Conservation (phyloP, 768 basidiomycete genomes). For the Omphalotus guepiniiformis region DNA sequence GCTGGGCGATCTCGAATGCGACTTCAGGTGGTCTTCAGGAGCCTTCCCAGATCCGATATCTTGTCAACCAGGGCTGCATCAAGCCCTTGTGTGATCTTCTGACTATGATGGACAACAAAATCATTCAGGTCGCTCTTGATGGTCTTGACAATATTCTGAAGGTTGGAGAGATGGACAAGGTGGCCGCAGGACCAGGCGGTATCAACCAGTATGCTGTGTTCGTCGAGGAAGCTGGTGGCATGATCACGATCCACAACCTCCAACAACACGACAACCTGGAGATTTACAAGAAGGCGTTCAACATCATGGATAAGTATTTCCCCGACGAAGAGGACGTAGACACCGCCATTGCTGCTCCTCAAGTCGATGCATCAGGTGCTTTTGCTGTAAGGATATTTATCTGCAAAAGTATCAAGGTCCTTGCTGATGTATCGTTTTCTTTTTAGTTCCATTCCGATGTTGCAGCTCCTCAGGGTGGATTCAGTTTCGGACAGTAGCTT, state of each 20-base stretch:
- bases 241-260: conserved; percentile 98
- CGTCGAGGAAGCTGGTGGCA: conserved; percentile 98
- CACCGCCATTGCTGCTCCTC: conserved; percentile 72
- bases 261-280: conserved; percentile 99
- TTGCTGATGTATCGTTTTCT: conserved; percentile 13
- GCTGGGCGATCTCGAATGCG: conserved; percentile 99
- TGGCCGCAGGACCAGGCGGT: conserved; percentile 72
- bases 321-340: conserved; percentile 95
- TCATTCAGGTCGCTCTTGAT: conserved; percentile 96
- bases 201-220: conserved; percentile 91
- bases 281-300: conserved; percentile 99
- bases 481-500: conserved; percentile 80
- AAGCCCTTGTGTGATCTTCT: conserved; percentile 97
- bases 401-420: conserved; percentile 7
- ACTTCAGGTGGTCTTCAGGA: conserved; percentile 97
- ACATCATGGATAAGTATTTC: conserved; percentile 98
- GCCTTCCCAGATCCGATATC: conserved; percentile 95
- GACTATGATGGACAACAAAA: conserved; percentile 99
- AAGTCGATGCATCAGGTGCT: conserved; percentile 66
- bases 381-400: conserved; percentile 55
- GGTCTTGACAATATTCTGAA: conserved; percentile 98
- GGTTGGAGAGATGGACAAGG: conserved; percentile 94
- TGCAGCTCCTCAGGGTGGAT: conserved; percentile 89
- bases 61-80: conserved; percentile 96
- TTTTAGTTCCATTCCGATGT: conserved; percentile 79